Evolutionary conservation across 176 grass and related monocot species (phyloP).

Genomic region (Pontederia crassipes): DNA sequence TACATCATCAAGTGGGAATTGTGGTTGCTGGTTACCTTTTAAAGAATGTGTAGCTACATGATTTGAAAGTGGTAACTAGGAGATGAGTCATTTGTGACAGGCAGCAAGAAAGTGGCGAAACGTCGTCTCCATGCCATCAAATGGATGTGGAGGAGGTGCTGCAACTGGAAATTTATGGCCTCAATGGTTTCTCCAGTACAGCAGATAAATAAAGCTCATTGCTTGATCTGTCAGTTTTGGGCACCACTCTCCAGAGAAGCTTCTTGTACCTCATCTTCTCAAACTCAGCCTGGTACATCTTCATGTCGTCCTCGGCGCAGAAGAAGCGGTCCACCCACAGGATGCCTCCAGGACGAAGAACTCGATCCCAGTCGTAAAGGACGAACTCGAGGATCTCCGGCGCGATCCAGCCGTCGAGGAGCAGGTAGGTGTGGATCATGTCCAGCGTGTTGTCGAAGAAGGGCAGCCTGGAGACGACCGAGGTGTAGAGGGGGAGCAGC

Average conservation of each 20-base stretch:
- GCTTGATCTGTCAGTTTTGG: constrained; percentile 33
- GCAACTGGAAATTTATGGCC: constrained; percentile 9
- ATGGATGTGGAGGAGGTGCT: no score
- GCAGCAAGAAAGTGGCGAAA: no score
- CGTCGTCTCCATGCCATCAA: no score
- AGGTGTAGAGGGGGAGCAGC: constrained; percentile 26
- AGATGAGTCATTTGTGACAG: no score
- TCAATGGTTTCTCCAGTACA: constrained; percentile 34
- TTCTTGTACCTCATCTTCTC: constrained; percentile 15
- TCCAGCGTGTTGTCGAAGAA: constrained; percentile 48
- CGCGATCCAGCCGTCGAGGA: constrained; percentile 40
- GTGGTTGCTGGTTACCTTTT: no score
- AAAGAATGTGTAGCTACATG: no score
- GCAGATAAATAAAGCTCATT: constrained; percentile 38
- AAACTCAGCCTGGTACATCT: constrained; percentile 2
- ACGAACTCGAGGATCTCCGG: constrained; percentile 30
- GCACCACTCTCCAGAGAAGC: constrained; percentile 27
- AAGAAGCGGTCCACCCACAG: constrained; percentile 45
- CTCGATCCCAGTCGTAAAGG: constrained; percentile 35
- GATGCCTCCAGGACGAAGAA: constrained; percentile 31
- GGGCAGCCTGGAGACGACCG: constrained; percentile 29
- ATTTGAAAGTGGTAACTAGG: no score
- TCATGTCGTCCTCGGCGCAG: constrained; percentile 25
- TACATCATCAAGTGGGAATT: no score
- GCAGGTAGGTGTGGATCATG: constrained; percentile 31